These are phyloP conservation scores for Globisporangium uncinulatum DNA, from an alignment of 352 stramenopile genomes.

Conservation along the genomic window DNA sequence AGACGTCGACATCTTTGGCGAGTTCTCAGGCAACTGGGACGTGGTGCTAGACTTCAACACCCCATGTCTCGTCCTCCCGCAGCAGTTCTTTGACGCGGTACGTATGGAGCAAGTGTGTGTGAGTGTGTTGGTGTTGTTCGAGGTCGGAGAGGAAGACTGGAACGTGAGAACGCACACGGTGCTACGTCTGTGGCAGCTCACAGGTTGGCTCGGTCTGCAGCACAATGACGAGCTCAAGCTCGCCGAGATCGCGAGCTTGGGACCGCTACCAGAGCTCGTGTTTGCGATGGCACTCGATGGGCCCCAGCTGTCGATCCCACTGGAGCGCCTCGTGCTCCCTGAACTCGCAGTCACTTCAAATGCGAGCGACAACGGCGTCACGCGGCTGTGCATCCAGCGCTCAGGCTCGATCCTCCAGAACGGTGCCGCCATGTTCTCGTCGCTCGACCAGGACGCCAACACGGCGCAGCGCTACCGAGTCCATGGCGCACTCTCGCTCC, in stretches of 20 bases:
- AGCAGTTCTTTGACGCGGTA: constrained; percentile 55
- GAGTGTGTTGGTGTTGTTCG: too few relatives aligned
- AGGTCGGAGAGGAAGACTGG: too few relatives aligned
- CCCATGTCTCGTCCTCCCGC: constrained; percentile 48
- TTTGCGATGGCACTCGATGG: constrained; percentile 44
- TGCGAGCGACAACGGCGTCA: background rate
- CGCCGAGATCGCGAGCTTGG: constrained; percentile 26
- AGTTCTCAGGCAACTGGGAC: constrained; percentile 55
- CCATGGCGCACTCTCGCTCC: constrained; percentile 36
- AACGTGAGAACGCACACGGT: too few relatives aligned
- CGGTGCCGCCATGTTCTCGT: constrained; percentile 38
- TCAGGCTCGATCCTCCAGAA: constrained; percentile 49
- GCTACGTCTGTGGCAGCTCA: constrained; percentile 22
- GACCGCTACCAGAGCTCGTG: constrained; percentile 26
- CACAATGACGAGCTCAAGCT: constrained; percentile 39
- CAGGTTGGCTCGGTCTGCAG: constrained; percentile 40
- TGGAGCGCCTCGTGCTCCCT: constrained; percentile 36
- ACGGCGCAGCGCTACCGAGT: constrained; percentile 42
- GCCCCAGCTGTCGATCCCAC: constrained; percentile 24
- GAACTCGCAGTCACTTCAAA: constrained; percentile 16
- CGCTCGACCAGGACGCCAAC: constrained; percentile 33
- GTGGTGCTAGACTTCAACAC: constrained; percentile 50
- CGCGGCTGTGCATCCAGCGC: constrained; percentile 47
- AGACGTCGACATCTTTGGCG: constrained; percentile 36
- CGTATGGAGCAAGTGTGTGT: constrained; percentile 1